phyloP scores from a whole-genome alignment of 2,329 filamentous ascomycete genomes.

The Calonectria pteridis region DNA sequence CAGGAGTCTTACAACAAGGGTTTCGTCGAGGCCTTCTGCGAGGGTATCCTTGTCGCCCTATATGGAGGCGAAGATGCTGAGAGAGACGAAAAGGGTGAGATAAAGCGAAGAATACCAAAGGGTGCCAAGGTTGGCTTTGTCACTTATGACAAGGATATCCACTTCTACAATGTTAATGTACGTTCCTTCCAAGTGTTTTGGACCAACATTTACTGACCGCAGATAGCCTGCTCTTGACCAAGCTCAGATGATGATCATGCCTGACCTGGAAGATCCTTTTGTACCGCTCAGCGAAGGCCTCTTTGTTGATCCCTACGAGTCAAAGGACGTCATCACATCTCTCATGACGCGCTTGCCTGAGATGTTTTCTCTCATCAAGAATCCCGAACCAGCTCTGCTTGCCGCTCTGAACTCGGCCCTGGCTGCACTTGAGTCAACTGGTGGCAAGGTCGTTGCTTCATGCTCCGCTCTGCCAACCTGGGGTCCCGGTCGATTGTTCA shows the following conservation, averaged over 20 bases:
- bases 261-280: slow-evolving; percentile 96
- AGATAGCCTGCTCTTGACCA: slow-evolving; percentile 78
- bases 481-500: slow-evolving; percentile 86
- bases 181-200: slow-evolving; percentile 49
- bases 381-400: slow-evolving; percentile 89
- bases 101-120: slow-evolving; percentile 73
- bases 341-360: slow-evolving; percentile 85
- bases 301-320: slow-evolving; percentile 94
- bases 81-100: slow-evolving; percentile 64
- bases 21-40: slow-evolving; percentile 89
- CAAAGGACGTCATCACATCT: slow-evolving; percentile 87
- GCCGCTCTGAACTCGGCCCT: slow-evolving; percentile 87
- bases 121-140: slow-evolving; percentile 94
- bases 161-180: slow-evolving; percentile 96
- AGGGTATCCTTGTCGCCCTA: slow-evolving; percentile 86
- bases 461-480: slow-evolving; percentile 90
- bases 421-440: slow-evolving; percentile 85
- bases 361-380: slow-evolving; percentile 89
- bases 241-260: slow-evolving; percentile 99
- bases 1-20: slow-evolving; percentile 93
- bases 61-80: slow-evolving; percentile 76
- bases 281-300: slow-evolving; percentile 91
- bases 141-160: slow-evolving; percentile 95
- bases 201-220: slow-evolving; percentile 30
- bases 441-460: slow-evolving; percentile 92